Percentiles rank a stretch among this genome's conserved stretches.
These are phyloP conservation scores for Aspergillus coremiiformis DNA, from an alignment of 495 filamentous ascomycete genomes.

Conservation along the genomic window DNA sequence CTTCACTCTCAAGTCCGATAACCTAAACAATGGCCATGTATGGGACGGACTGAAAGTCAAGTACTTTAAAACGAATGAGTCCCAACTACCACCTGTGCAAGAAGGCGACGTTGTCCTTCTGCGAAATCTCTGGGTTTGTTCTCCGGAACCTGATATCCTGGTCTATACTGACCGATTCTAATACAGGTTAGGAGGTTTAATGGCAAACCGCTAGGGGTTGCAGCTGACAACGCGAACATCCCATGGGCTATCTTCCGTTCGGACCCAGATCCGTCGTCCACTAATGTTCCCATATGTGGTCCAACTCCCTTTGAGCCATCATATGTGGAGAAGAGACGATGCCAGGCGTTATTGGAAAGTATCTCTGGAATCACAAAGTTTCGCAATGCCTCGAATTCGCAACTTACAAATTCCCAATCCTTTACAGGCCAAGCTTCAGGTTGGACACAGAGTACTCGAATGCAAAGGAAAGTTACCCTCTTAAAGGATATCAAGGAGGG, in stretches of 20 bases:
- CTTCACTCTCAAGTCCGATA: conserved; percentile 43
- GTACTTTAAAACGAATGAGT: conserved; percentile 39
- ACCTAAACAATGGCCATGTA: conserved; percentile 21
- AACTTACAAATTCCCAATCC: neutral
- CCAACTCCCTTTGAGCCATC: conserved; percentile 24
- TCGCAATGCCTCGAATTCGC: conserved; percentile 3
- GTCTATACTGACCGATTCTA: neutral
- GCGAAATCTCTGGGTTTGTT: conserved; percentile 33
- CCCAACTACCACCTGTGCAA: conserved; percentile 30
- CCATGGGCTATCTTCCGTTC: conserved; percentile 35
- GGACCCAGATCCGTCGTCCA: conserved; percentile 19
- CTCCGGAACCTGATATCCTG: neutral
- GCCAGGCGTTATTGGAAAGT: conserved; percentile 24
- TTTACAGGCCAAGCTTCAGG: conserved; percentile 11
- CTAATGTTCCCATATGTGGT: conserved; percentile 22
- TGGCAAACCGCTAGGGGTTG: conserved; percentile 22
- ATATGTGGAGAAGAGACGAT: conserved; percentile 22
- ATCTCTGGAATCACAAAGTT: conserved; percentile 8
- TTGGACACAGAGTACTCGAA: conserved; percentile 3
- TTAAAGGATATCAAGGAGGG: conserved; percentile 55
- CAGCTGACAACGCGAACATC: conserved; percentile 22
- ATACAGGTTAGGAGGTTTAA: conserved; percentile 23
- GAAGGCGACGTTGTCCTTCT: conserved; percentile 44
- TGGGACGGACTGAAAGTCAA: conserved; percentile 44
- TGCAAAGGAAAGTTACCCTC: conserved; percentile 49